These are phyloP conservation scores for Populus ilicifolia DNA, from an alignment of 345 rosid genomes.

Conservation along the genomic window DNA sequence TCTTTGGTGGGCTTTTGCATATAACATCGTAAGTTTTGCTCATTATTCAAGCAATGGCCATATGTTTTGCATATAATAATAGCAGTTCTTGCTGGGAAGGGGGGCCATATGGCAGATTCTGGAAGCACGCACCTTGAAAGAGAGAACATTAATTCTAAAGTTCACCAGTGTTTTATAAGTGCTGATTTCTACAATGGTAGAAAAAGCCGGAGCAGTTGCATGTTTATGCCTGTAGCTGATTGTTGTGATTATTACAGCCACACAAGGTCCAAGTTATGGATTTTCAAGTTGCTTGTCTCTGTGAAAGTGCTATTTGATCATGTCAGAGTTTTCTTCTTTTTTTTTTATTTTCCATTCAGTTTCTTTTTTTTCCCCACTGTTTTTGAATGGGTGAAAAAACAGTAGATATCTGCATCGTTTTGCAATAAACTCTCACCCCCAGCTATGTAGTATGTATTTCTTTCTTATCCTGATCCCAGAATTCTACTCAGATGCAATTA, in stretches of 20 bases:
- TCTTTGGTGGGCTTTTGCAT: slow-evolving; percentile 99
- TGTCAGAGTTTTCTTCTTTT: background rate
- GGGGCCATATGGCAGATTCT: background rate
- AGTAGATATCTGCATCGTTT: background rate
- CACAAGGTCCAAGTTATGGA: background rate
- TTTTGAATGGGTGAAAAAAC: background rate
- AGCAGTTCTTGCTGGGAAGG: no score
- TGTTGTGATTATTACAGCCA: background rate
- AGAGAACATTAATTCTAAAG: background rate
- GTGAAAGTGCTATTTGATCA: background rate
- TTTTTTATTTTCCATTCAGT: background rate
- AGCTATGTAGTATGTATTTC: no score
- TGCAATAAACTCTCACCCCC: background rate
- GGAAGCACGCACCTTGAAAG: background rate
- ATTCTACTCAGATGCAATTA: no score
- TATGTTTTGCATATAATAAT: background rate
- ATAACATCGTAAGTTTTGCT: slow-evolving; percentile 72
- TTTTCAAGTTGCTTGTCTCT: background rate
- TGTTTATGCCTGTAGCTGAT: no score
- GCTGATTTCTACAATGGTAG: no score
- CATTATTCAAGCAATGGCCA: background rate
- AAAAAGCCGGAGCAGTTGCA: no score
- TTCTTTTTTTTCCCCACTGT: background rate
- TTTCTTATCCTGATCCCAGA: background rate
- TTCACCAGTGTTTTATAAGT: no score